phyloP scores from a whole-genome alignment of 495 filamentous ascomycete genomes.

The Tuber microsphaerosporum region DNA sequence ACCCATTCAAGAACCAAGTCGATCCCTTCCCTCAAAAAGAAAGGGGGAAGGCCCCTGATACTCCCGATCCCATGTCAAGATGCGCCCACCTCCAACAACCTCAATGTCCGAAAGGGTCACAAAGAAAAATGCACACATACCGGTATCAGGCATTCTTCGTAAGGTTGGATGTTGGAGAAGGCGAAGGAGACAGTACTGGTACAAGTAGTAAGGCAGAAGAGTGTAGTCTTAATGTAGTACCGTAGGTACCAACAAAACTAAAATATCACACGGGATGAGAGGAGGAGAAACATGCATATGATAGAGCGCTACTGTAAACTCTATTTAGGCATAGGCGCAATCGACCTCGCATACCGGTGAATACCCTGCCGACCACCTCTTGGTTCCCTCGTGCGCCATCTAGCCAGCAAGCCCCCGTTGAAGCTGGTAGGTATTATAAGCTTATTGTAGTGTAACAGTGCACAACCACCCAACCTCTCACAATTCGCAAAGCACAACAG shows the following conservation, averaged over 20 bases:
- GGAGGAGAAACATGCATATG: neutral
- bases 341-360: neutral
- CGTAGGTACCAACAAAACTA: neutral
- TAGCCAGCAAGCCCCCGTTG: neutral
- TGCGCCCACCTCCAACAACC: neutral
- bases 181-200: neutral
- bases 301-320: neutral
- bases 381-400: neutral
- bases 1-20: too few species aligned
- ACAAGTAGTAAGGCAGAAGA: neutral
- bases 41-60: neutral
- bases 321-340: neutral
- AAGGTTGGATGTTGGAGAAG: neutral
- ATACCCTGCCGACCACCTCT: neutral
- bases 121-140: neutral
- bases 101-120: neutral
- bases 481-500: too few species aligned
- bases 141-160: neutral
- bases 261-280: neutral
- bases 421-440: neutral
- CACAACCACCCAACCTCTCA: neutral
- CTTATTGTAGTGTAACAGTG: neutral
- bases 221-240: neutral
- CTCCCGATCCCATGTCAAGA: neutral
- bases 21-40: neutral